A percentile compares a stretch with the other conserved stretches of the same genome.
Conservation (phyloP, 345 rosid species). For the Barbarea vulgaris region DNA sequence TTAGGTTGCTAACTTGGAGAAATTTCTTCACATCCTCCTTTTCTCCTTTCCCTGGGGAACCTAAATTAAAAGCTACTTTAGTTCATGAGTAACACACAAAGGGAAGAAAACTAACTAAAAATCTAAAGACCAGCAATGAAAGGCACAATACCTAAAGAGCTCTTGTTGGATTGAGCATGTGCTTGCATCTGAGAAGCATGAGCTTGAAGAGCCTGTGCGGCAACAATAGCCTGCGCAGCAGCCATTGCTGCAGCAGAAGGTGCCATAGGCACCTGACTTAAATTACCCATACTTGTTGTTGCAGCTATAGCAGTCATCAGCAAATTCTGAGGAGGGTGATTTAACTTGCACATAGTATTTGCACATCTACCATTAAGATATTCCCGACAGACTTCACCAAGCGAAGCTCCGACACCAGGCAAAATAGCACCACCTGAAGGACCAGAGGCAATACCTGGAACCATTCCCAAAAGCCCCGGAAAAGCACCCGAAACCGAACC, state of each 20-base stretch:
- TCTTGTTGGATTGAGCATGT: conserved; percentile 67
- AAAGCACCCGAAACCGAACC: conserved; percentile 95
- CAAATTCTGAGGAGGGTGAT: conserved; percentile 89
- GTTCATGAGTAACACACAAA: conserved; percentile 17
- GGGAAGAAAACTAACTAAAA: conserved; percentile 8
- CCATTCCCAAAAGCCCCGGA: conserved; percentile 92
- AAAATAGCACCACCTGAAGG: conserved; percentile 94
- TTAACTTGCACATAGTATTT: conserved; percentile 80
- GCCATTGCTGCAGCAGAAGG: conserved; percentile 99
- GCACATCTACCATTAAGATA: conserved; percentile 85
- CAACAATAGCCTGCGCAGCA: conserved; percentile 99
- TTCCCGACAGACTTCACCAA: conserved; percentile 96
- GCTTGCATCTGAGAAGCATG: conserved; percentile 99
- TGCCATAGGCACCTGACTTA: conserved; percentile 97
- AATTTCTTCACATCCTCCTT: conserved; percentile 77
- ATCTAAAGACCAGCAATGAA: not conserved
- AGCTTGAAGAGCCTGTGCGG: conserved; percentile 99
- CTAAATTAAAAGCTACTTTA: conserved; percentile 41
- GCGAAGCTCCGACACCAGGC: conserved; percentile 95
- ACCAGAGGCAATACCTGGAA: conserved; percentile 85
- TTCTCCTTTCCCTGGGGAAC: conserved; percentile 58
- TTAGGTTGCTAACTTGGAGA: conserved; percentile 95
- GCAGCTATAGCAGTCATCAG: conserved; percentile 96
- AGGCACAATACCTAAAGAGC: conserved; percentile 54
- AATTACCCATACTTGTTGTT: conserved; percentile 83